Conservation (phyloP, 2,329 filamentous ascomycete species). For the Calonectria montana region DNA sequence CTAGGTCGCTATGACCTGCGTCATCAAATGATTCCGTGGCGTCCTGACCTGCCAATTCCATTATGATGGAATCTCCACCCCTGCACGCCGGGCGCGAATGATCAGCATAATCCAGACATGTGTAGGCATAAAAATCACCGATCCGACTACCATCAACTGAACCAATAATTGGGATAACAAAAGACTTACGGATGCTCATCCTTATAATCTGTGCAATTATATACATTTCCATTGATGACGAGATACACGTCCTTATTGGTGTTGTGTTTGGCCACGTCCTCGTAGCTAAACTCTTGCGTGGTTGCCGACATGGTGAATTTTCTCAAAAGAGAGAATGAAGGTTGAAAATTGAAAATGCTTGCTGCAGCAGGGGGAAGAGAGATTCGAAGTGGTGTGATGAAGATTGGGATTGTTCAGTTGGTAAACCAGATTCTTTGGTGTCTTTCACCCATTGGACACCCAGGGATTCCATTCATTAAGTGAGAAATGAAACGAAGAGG, state of each 20-base stretch:
- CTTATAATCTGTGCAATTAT: not conserved
- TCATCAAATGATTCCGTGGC: not conserved
- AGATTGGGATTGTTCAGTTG: not conserved
- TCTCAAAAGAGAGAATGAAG: not conserved
- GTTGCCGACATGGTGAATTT: not conserved
- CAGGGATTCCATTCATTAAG: not conserved
- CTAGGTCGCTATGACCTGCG: not conserved
- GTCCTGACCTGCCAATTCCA: not conserved
- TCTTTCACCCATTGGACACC: not conserved
- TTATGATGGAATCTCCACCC: not conserved
- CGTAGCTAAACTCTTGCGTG: not conserved
- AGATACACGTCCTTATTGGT: not conserved
- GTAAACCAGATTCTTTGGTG: not conserved
- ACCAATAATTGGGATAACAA: too few species aligned
- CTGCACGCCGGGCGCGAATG: not conserved
- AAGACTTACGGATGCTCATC: not conserved
- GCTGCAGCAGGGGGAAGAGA: not conserved
- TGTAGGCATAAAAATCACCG: too few species aligned
- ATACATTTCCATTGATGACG: not conserved
- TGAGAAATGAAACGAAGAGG: not conserved
- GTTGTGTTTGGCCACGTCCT: not conserved
- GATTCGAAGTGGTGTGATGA: not conserved
- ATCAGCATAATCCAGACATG: not conserved
- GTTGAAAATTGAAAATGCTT: not conserved
- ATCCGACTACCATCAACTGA: not conserved